Evolutionary conservation across 164 flowering plant genomes (phyloP), one percentile per base, ranked within the genome.

Genomic region (Pachysandra terminalis): DNA sequence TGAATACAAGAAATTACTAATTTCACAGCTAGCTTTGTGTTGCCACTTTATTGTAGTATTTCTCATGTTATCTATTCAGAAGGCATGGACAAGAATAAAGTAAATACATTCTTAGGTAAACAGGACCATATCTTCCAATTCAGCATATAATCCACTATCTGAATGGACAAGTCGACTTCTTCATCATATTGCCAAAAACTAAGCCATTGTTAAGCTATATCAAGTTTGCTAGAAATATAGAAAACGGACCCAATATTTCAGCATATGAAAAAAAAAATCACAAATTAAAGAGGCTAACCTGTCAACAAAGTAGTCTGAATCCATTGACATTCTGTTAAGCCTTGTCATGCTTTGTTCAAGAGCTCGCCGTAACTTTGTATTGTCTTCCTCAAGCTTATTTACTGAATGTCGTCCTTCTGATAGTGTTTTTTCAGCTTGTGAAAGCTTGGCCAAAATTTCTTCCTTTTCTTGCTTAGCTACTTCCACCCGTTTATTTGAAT

Each of bases 291-390:
- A 10, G 40, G 21, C 81, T 74, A 66, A 96, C 99, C 99, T 87
- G 87, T 96, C 99, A 75, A 96, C 98, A 66, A 87, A 85, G 75
- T 76, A 89, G 83, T 93, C 97, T 35, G 97, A 93, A 72, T 96
- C 99, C 85, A 93, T 62, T 5, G 99, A 93, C 99, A 96, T 96
- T 76, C 98, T 82, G 75, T 91, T 96, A 64, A 93, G 86, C 73
- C 97, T 86, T 32, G 95, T 91, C 98, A 96, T 96, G 81, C 97
- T 96, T 75, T 93, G 99, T 80, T 93, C 98, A 68, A 93, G 83
- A 73, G 90, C 99, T 51, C 88, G 95, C 5, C 96, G 88, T 59
- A 96, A 68, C 75, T 90, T 96, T 68, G 63, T 79, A 79, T 93
- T 96, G 79, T 96, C 98, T 74, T 87, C 98, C 79, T 91, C 98